These are phyloP conservation scores for Amoebophrya sp. DNA, from an alignment of 169 alveolate genomes.

Conservation along the genomic window DNA sequence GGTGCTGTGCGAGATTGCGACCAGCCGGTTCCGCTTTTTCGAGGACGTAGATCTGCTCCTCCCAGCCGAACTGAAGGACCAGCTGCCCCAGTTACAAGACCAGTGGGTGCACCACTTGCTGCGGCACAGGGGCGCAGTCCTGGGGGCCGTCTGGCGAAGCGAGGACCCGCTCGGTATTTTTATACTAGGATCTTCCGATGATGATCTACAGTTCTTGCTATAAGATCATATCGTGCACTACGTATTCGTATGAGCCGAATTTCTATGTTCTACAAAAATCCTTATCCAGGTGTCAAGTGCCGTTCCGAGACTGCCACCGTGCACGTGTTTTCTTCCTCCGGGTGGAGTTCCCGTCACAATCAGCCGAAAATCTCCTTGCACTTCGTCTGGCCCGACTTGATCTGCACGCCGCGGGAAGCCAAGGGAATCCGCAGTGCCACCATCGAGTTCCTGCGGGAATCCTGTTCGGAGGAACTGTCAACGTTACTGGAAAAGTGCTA, in stretches of 20 bases:
- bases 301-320: neutral
- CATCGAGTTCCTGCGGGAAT: neutral
- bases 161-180: neutral
- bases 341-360: neutral
- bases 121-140: neutral
- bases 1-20: neutral
- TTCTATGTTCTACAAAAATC: too few species aligned
- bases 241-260: too few species aligned
- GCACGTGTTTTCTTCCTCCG: neutral
- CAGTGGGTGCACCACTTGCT: neutral
- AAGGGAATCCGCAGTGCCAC: neutral
- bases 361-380: neutral
- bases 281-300: neutral
- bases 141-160: neutral
- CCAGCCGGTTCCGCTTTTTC: neutral
- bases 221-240: too few species aligned
- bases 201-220: too few species aligned
- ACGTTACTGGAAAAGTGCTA: neutral
- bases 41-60: neutral
- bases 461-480: neutral
- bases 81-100: neutral
- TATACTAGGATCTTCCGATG: too few species aligned
- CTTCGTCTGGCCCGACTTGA: neutral
- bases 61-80: neutral
- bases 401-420: neutral